Evolutionary conservation across 106 monocot genomes (phyloP).

Genomic region (Phalaenopsis aphrodite): DNA sequence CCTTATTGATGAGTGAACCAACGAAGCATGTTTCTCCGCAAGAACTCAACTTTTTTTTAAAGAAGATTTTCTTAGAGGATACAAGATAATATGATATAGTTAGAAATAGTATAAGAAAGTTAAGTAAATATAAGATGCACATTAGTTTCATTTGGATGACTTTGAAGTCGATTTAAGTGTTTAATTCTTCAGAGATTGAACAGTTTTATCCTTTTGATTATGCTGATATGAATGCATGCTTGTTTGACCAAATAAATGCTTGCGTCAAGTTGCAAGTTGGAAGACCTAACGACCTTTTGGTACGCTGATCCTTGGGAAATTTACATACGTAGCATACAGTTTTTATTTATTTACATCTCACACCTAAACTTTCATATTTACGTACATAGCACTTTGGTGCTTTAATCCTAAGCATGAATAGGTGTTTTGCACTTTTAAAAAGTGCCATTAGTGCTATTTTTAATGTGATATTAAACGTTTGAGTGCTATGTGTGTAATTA

Average conservation of each 20-base stretch:
- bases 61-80: background rate
- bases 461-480: too few species aligned
- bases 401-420: too few species aligned
- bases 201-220: background rate
- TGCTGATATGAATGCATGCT: background rate
- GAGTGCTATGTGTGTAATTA: too few species aligned
- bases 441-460: too few species aligned
- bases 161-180: background rate
- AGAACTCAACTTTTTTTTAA: background rate
- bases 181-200: background rate
- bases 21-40: background rate
- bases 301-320: too few species aligned
- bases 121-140: background rate
- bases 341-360: too few species aligned
- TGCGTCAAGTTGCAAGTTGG: slow-evolving; percentile 28
- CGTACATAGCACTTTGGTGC: too few species aligned
- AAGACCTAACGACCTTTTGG: slow-evolving; percentile 81
- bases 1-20: background rate
- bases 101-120: background rate
- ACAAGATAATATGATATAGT: background rate
- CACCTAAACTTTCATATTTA: too few species aligned
- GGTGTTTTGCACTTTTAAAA: too few species aligned
- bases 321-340: too few species aligned
- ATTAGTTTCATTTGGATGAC: background rate
- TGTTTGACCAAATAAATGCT: slow-evolving; percentile 28